A percentile compares a stretch with the other conserved stretches of the same genome.
Conservation (phyloP, 169 alveolate species). For the Cryptosporidium meleagridis region DNA sequence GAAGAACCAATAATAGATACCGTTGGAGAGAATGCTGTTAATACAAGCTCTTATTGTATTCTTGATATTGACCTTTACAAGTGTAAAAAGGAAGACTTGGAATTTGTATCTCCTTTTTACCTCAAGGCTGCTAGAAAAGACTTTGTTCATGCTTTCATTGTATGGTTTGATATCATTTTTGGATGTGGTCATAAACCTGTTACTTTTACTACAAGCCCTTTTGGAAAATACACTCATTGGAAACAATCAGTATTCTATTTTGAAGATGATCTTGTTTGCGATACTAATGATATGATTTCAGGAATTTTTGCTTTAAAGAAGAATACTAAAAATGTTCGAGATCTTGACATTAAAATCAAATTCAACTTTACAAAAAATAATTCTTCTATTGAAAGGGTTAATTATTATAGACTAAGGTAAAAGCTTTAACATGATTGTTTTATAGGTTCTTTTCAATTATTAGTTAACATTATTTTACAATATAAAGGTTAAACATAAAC, state of each 20-base stretch:
- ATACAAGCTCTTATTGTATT: constrained; percentile 86
- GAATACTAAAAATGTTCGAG: constrained; percentile 86
- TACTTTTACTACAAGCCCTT: constrained; percentile 89
- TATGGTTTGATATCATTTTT: constrained; percentile 93
- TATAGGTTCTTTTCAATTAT: too few relatives aligned
- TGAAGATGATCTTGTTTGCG: constrained; percentile 81
- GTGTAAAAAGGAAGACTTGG: constrained; percentile 91
- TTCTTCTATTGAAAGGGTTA: constrained; percentile 8
- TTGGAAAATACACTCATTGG: constrained; percentile 90
- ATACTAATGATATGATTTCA: constrained; percentile 79
- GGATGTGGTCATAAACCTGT: constrained; percentile 89
- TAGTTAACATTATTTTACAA: too few relatives aligned
- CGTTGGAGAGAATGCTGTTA: constrained; percentile 88
- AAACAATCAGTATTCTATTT: constrained; percentile 93
- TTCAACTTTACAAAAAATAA: constrained; percentile 75
- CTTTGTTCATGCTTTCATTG: constrained; percentile 90
- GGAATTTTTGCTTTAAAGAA: constrained; percentile 90
- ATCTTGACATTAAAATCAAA: constrained; percentile 87
- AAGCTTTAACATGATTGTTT: not conserved
- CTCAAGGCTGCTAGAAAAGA: constrained; percentile 84
- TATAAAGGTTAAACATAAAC: not conserved
- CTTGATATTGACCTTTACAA: constrained; percentile 92
- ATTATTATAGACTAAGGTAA: constrained; percentile 62
- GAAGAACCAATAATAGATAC: constrained; percentile 96
- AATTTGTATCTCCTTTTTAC: constrained; percentile 88